phyloP scores from a whole-genome alignment of 176 grass and related monocot species.

The Musa troglodytarum region DNA sequence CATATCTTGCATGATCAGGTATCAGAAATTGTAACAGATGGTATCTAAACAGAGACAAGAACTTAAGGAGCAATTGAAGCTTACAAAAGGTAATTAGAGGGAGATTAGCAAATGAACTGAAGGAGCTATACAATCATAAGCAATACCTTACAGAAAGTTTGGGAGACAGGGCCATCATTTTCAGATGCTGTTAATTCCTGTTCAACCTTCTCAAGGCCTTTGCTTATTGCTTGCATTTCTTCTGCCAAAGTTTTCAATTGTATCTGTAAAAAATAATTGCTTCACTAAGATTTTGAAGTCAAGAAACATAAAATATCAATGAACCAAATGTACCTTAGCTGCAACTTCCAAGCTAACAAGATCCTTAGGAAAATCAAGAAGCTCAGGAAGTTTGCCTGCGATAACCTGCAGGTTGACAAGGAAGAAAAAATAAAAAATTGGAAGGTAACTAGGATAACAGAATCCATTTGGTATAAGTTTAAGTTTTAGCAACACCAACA shows the following conservation, averaged over 20 bases:
- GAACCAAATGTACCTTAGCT: constrained; percentile 36
- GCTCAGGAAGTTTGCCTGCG: constrained; percentile 82
- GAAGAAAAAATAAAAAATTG: background rate
- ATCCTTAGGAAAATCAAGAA: constrained; percentile 88
- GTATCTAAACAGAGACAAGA: too few relatives aligned
- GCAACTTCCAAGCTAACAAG: constrained; percentile 70
- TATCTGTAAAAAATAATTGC: constrained; percentile 50
- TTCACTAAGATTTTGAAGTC: background rate
- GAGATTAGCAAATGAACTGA: background rate
- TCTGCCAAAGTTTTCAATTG: constrained; percentile 82
- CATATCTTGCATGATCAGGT: too few relatives aligned
- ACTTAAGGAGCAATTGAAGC: background rate
- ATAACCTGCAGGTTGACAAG: constrained; percentile 49
- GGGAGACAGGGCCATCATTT: constrained; percentile 78
- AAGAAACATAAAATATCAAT: background rate
- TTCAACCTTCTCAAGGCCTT: constrained; percentile 87
- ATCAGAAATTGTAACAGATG: too few relatives aligned
- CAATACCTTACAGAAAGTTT: constrained; percentile 58
- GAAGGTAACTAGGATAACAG: background rate
- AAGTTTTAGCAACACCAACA: background rate
- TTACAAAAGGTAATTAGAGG: background rate
- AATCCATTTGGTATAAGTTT: background rate
- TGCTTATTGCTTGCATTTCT: constrained; percentile 92
- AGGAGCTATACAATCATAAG: background rate
- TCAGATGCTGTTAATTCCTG: constrained; percentile 79